A percentile compares a stretch with the other conserved stretches of the same genome.
These are phyloP conservation scores for Luffa acutangula DNA, from an alignment of 306 rosid genomes.

Conservation along the genomic window DNA sequence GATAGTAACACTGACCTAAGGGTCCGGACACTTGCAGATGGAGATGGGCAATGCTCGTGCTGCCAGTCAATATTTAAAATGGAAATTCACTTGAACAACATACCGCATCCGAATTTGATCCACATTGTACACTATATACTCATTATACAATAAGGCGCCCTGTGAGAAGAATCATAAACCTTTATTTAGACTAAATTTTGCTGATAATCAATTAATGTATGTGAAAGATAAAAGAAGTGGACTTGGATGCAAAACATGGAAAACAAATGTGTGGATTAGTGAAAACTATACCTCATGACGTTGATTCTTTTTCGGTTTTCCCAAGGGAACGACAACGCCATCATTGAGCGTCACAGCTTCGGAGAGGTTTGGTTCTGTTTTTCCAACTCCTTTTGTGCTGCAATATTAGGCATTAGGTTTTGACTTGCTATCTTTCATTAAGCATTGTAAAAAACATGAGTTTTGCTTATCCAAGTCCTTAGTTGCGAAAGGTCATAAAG, in stretches of 20 bases:
- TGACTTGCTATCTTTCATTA: background rate
- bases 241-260: background rate
- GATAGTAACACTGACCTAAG: background rate
- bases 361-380: conserved; percentile 60
- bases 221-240: background rate
- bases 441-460: background rate
- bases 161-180: conserved; percentile 21
- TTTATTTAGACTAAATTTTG: background rate
- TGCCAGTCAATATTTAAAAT: conserved; percentile 26
- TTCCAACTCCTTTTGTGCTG: conserved; percentile 90
- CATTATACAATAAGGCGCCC: conserved; percentile 66
- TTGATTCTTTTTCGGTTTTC: conserved; percentile 35
- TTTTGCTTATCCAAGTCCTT: background rate
- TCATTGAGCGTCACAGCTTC: conserved; percentile 50
- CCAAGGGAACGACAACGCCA: conserved; percentile 62
- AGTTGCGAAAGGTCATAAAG: background rate
- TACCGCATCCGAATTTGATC: conserved; percentile 89
- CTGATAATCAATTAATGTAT: background rate
- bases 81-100: conserved; percentile 63
- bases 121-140: conserved; percentile 80
- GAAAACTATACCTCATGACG: conserved; percentile 25
- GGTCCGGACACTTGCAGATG: background rate
- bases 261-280: background rate
- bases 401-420: conserved; percentile 15
- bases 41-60: background rate